Evolutionary conservation across 169 alveolate species (phyloP), one percentile per base, ranked within the genome.

Genomic region (Ichthyophthirius multifiliis): DNA sequence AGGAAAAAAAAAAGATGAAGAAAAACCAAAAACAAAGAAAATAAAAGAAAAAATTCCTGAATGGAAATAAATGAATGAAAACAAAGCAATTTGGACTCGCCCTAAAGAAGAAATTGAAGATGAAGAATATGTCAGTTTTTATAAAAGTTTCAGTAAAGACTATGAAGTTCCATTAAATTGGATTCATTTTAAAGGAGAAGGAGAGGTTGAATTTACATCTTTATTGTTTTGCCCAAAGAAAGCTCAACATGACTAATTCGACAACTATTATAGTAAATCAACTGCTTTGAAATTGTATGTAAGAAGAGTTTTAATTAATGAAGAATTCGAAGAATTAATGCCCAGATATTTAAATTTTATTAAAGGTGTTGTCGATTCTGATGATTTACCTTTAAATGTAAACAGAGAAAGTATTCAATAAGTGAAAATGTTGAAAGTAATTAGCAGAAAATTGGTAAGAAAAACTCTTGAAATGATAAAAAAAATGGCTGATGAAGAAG

Each of bases 181-280:
- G 94, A 96, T 98, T 4, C 99, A 99, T 89, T 98, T 98, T 93
- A 94, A 97, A 43, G 99, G 99, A n/a, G 99, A 99, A 90, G 99
- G 99, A 30, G 99, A 99, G 87, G 97, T 98, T 15, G 99, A 98
- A 64, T 99, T 98, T 97, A 98, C 98, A 88, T 95, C 99, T 45
- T 92, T 99, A 15, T 92, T 99, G 65, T 98, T 90, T 94, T 92
- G 98, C 39, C 99, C 99, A 3, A 92, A 95, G 43, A 90, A 94
- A 83, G 97, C 99, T 31, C 98, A 98, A 16, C 88, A 93, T 46
- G 98, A 97, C 88, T 85, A 96, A 88, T 97, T 95, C 87, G 98
- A 96, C 85, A 96, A 97, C 87, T 97, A 96, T 91, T 94, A 90
- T 83, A 99, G 98, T 75, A 96, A 94, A 84, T 94, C 98, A 39